Evolutionary conservation across 805 yeast species (phyloP).

Genomic region (Yarrowia keelungensis): DNA sequence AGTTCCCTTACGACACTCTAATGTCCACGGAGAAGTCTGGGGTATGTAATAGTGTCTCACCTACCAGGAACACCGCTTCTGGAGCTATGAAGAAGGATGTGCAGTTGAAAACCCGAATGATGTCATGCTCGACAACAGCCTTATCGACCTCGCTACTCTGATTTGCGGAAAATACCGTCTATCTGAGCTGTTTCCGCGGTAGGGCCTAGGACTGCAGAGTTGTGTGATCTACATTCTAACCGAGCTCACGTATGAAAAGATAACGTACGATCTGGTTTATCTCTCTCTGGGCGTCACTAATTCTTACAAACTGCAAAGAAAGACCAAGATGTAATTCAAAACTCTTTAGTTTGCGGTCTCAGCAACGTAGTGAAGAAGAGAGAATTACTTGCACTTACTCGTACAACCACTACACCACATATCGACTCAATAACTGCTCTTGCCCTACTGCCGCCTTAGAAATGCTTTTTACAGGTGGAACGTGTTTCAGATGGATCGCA

Average conservation of each 20-base stretch:
- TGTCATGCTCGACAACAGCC: neutral
- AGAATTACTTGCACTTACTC: no score
- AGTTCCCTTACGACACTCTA: neutral
- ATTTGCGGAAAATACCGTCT: no score
- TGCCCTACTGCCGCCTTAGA: neutral
- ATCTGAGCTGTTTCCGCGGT: no score
- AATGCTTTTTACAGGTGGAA: slow-evolving; percentile 5
- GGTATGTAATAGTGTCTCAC: slow-evolving; percentile 3
- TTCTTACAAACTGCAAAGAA: neutral
- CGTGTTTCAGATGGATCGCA: slow-evolving; percentile 4
- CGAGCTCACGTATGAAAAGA: neutral
- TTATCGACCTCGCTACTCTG: no score
- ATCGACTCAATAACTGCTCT: neutral
- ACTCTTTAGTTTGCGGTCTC: no score
- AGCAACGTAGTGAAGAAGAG: no score
- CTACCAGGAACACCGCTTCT: neutral
- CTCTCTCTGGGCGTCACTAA: neutral
- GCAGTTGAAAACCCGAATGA: neutral
- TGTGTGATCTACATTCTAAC: neutral
- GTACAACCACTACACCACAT: no score
- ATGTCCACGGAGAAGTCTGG: neutral
- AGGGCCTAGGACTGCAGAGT: neutral
- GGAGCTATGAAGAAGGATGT: neutral
- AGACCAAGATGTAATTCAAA: no score
- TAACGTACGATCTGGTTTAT: neutral